phyloP scores from a whole-genome alignment of 257 asterid genomes.

The Solanum corneliomulleri region DNA sequence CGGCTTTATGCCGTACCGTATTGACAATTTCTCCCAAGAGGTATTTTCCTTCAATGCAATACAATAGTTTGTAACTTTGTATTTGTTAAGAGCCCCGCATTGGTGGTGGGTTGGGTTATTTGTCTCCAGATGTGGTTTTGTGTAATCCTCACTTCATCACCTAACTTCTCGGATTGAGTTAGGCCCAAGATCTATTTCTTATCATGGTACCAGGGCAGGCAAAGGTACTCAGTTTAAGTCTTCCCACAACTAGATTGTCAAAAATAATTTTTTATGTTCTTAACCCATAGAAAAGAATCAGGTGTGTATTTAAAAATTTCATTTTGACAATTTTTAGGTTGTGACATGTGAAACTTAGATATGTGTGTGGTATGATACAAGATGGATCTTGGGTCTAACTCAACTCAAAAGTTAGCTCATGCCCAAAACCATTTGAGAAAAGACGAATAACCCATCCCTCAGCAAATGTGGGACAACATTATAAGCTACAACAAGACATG shows the following conservation, averaged over 20 bases:
- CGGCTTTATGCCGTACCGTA: constrained; percentile 97
- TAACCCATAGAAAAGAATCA: background rate
- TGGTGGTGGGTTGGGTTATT: background rate
- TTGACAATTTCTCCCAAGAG: constrained; percentile 94
- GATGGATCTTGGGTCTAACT: background rate
- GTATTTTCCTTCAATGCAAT: constrained; percentile 12
- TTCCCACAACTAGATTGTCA: background rate
- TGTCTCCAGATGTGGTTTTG: background rate
- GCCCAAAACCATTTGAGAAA: background rate
- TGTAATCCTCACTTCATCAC: background rate
- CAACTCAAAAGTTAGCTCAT: background rate
- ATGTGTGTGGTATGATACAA: background rate
- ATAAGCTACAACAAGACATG: background rate
- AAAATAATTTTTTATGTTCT: background rate
- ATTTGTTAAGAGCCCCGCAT: background rate
- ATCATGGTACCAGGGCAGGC: background rate
- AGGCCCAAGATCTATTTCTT: background rate
- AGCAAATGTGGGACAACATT: background rate
- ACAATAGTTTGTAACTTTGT: background rate
- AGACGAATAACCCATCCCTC: background rate
- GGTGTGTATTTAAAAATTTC: background rate
- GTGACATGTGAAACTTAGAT: background rate
- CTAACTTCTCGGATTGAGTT: background rate
- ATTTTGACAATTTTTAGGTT: background rate
- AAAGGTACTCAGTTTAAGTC: background rate